Evolutionary conservation across 495 filamentous ascomycete species (phyloP).

Genomic region (Podospora sp.): DNA sequence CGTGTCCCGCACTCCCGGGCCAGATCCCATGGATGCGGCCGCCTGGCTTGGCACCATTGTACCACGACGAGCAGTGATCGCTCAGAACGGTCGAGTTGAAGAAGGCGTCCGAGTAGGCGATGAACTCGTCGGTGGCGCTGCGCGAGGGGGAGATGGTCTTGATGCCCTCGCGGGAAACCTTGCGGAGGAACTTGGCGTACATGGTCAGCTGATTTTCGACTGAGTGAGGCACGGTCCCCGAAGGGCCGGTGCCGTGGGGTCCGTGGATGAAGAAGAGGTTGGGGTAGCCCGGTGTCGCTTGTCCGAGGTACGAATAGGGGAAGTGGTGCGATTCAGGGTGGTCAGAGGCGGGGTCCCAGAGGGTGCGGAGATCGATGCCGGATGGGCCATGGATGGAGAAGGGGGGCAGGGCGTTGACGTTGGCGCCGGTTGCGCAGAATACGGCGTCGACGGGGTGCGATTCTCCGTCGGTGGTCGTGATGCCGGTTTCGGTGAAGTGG

Average conservation of each 20-base stretch:
- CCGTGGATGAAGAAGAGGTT: conserved; percentile 65
- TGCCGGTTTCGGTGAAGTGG: conserved; percentile 58
- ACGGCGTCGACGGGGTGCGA: conserved; percentile 58
- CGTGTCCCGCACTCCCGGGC: conserved; percentile 64
- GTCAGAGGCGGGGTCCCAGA: conserved; percentile 39
- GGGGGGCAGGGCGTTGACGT: conserved; percentile 58
- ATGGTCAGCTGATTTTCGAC: conserved; percentile 61
- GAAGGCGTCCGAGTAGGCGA: conserved; percentile 63
- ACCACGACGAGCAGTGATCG: conserved; percentile 70
- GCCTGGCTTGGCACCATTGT: conserved; percentile 62
- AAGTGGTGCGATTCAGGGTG: conserved; percentile 54
- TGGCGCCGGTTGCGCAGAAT: conserved; percentile 71
- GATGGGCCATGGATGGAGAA: conserved; percentile 58
- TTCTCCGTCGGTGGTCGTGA: conserved; percentile 56
- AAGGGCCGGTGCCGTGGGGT: conserved; percentile 56
- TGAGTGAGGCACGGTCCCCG: conserved; percentile 55
- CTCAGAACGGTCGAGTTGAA: conserved; percentile 64
- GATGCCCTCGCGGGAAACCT: conserved; percentile 65
- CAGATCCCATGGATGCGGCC: conserved; percentile 64
- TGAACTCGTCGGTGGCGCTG: conserved; percentile 63
- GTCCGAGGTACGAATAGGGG: conserved; percentile 66
- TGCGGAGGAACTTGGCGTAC: conserved; percentile 65
- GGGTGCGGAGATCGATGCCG: conserved; percentile 51
- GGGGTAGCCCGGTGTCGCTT: conserved; percentile 65
- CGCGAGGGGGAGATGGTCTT: conserved; percentile 56